Evolutionary conservation across 306 rosid genomes (phyloP), one percentile per base, ranked within the genome.

Genomic region (Sphenostylis stenocarpa): DNA sequence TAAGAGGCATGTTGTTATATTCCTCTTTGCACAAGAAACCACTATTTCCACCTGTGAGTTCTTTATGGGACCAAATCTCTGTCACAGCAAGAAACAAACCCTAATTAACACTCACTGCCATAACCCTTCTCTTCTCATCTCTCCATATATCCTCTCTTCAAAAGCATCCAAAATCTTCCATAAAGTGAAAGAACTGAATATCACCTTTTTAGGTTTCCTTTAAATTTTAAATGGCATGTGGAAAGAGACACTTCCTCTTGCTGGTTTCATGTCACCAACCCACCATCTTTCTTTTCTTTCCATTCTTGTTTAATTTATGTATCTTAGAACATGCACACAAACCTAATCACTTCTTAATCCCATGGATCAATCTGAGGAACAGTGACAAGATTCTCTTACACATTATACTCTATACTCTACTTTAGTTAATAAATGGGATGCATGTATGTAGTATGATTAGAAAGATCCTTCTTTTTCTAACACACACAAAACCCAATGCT

Each of bases 21-120:
- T 91, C 93, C 77, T 88, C 57, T 67, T 85, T 57, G 87, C 93
- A 87, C 85, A 81, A 11, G 15, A 4, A 41, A 82, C 55, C 78
- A 67, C 71, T 82, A 78, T 87, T n/a, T 81, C 88, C 80, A 81
- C 17, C 58, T 87, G 87, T 86, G 77, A 90, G 84, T 90, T 88
- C 94, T 90, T 93, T 90, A 83, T 80, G 85, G 85, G 86, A 88
- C 86, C 90, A 91, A 88, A 91, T 87, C 88, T 85, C 84, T 76
- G 81, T 80, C 81, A 75, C 65, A 61, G 69, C 75, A 61, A 23
- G 58, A 44, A 70, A 43, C 73, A 77, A 73, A 45, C 56, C 52
- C 65, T 60, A 60, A 31, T 39, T 29, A 38, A 9, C 43, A 38
- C 15, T 55, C 43, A 7, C 15, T 48, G 55, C 77, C 51, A 8